These are phyloP conservation scores for Gonium pectorale DNA, from an alignment of 139 green algal species.

Conservation along the genomic window DNA sequence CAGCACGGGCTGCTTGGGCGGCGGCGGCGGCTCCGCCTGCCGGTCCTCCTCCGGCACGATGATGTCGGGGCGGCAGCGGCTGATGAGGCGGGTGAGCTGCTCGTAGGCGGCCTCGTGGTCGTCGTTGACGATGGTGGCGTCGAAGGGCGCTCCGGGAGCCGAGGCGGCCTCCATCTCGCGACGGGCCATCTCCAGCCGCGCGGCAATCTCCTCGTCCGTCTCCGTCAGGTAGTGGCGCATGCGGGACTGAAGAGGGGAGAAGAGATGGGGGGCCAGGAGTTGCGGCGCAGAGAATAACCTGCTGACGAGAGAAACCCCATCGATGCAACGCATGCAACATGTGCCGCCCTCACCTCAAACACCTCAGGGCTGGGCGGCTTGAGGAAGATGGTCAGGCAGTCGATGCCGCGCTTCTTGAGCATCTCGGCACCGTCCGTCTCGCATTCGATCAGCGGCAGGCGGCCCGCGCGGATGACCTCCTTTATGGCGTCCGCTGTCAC, in stretches of 20 bases:
- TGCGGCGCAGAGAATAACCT: no score
- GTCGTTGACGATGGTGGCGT: constrained; percentile 67
- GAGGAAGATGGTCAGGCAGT: constrained; percentile 81
- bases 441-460: constrained; percentile 71
- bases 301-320: no score
- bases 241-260: constrained; percentile 25
- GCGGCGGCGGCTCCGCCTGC: constrained; percentile 34
- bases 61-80: constrained; percentile 66
- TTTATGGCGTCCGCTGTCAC: constrained; percentile 53
- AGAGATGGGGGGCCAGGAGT: background rate
- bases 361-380: constrained; percentile 59
- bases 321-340: no score
- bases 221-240: constrained; percentile 57
- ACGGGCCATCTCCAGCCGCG: constrained; percentile 49
- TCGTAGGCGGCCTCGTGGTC: constrained; percentile 54
- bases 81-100: constrained; percentile 65
- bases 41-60: constrained; percentile 58
- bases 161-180: constrained; percentile 48
- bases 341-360: constrained; percentile 43
- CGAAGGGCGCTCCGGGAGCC: constrained; percentile 47
- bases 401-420: constrained; percentile 60
- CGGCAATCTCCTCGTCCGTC: constrained; percentile 64
- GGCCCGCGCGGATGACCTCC: constrained; percentile 61
- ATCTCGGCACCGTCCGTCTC: constrained; percentile 63
- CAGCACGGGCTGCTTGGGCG: constrained; percentile 54